phyloP scores from a whole-genome alignment of 78 protist species.

The Corallochytrium limacisporum region DNA sequence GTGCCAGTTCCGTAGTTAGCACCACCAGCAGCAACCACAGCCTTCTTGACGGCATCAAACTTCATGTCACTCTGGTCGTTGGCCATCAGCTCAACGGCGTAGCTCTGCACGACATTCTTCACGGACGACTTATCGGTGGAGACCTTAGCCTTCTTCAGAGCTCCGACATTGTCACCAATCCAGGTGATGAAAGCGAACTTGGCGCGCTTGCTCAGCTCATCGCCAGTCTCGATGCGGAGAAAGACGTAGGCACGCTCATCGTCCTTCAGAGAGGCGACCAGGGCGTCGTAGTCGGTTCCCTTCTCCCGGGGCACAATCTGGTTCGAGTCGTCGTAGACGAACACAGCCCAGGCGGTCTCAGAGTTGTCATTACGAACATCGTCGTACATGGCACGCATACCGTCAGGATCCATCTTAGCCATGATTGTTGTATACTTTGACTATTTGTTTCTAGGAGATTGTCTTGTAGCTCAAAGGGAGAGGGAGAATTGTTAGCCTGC shows the following conservation, averaged over 20 bases:
- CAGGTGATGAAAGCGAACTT: constrained; percentile 27
- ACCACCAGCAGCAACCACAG: constrained; percentile 28
- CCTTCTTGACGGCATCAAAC: neutral
- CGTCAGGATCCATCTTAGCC: too few relatives aligned
- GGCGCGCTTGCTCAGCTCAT: constrained; percentile 30
- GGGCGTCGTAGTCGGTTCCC: constrained; percentile 24
- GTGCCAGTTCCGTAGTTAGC: constrained; percentile 28
- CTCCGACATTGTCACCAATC: constrained; percentile 21
- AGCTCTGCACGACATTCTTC: constrained; percentile 12
- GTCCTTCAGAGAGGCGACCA: neutral
- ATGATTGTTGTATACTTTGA: too few relatives aligned
- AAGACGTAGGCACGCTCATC: constrained; percentile 23
- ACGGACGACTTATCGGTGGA: constrained; percentile 19
- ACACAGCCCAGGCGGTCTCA: constrained; percentile 10
- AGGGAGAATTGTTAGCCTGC: too few relatives aligned
- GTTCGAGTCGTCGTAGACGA: constrained; percentile 13
- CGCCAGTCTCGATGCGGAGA: constrained; percentile 32
- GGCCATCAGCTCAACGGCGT: constrained; percentile 26
- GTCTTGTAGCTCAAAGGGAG: too few relatives aligned
- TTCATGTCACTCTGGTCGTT: neutral
- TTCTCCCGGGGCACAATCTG: neutral
- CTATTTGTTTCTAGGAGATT: too few relatives aligned
- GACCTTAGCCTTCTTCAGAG: constrained; percentile 31
- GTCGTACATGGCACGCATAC: constrained; percentile 9
- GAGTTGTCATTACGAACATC: constrained; percentile 27